Evolutionary conservation across 2,329 filamentous ascomycete species (phyloP).

Genomic region (Samsoniella hepiali): DNA sequence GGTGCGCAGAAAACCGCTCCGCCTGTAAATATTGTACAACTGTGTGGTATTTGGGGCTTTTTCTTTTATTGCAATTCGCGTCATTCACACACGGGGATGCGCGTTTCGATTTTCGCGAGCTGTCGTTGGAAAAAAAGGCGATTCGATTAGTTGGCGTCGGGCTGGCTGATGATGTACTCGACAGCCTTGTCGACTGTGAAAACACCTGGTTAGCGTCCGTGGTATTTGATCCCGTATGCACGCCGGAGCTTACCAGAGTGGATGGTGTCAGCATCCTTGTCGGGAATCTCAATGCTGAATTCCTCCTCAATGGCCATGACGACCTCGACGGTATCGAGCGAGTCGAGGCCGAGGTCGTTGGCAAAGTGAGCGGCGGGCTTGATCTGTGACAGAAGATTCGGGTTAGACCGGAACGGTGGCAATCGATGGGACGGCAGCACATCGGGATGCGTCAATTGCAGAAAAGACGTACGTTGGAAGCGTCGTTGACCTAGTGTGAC

Average conservation of each 20-base stretch:
- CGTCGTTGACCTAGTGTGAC: conserved; percentile 60
- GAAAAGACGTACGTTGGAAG: conserved; percentile 52
- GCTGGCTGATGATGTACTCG: conserved; percentile 88
- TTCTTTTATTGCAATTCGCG: background rate
- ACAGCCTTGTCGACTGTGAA: conserved; percentile 83
- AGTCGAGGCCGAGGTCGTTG: conserved; percentile 96
- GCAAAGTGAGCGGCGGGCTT: conserved; percentile 82
- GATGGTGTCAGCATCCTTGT: conserved; percentile 93
- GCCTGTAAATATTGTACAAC: conserved; percentile 58
- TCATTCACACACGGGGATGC: background rate
- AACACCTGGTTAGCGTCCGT: conserved; percentile 17
- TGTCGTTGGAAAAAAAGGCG: background rate
- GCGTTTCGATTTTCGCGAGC: background rate
- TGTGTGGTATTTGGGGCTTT: conserved; percentile 11
- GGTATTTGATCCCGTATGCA: background rate
- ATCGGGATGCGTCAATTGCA: background rate
- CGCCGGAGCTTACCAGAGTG: conserved; percentile 70
- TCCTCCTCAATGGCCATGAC: conserved; percentile 99
- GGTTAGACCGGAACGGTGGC: conserved; percentile 20
- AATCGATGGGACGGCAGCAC: no score
- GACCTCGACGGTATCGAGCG: conserved; percentile 96
- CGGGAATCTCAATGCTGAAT: conserved; percentile 91
- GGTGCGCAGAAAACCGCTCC: conserved; percentile 74
- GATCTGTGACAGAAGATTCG: conserved; percentile 55
- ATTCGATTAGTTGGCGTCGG: conserved; percentile 68